phyloP scores from a whole-genome alignment of 805 yeast species.

The Starmerella bombi region DNA sequence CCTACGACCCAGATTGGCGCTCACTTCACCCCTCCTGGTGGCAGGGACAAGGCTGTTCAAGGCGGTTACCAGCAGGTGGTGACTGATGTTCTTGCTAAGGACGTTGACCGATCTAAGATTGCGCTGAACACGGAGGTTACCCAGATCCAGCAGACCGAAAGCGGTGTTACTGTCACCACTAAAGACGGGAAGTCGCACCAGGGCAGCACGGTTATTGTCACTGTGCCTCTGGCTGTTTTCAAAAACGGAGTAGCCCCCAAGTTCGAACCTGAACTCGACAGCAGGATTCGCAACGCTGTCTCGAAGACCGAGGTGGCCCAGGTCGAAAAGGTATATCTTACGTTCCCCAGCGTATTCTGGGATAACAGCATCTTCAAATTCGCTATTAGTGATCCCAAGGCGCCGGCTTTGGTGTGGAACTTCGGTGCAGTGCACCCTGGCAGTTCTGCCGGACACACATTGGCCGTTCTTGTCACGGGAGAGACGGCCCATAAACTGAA shows the following conservation, averaged over 20 bases:
- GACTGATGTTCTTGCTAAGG: constrained; percentile 8
- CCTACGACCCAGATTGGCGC: constrained; percentile 9
- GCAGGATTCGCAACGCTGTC: constrained; percentile 13
- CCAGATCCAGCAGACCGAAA: constrained; percentile 6
- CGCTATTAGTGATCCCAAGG: constrained; percentile 32
- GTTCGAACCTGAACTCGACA: constrained; percentile 19
- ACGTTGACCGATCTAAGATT: constrained; percentile 15
- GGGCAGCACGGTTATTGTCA: constrained; percentile 22
- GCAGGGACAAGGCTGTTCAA: constrained; percentile 22
- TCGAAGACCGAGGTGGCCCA: constrained; percentile 33
- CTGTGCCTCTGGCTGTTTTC: constrained; percentile 21
- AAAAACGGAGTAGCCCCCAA: constrained; percentile 7
- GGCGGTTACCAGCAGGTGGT: constrained; percentile 19
- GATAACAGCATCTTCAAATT: constrained; percentile 38
- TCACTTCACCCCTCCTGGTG: constrained; percentile 9
- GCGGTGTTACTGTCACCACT: constrained; percentile 17
- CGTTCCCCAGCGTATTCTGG: constrained; percentile 56
- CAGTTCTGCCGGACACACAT: constrained; percentile 28
- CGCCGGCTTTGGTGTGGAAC: constrained; percentile 51
- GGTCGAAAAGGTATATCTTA: constrained; percentile 59
- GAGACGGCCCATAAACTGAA: constrained; percentile 49
- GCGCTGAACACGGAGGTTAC: constrained; percentile 15
- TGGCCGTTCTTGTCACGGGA: constrained; percentile 52
- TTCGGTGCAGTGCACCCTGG: constrained; percentile 34
- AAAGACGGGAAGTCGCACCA: constrained; percentile 14